These are phyloP conservation scores for Deuterostichococcus epilithicus DNA, from an alignment of 139 green algal genomes.

Conservation along the genomic window DNA sequence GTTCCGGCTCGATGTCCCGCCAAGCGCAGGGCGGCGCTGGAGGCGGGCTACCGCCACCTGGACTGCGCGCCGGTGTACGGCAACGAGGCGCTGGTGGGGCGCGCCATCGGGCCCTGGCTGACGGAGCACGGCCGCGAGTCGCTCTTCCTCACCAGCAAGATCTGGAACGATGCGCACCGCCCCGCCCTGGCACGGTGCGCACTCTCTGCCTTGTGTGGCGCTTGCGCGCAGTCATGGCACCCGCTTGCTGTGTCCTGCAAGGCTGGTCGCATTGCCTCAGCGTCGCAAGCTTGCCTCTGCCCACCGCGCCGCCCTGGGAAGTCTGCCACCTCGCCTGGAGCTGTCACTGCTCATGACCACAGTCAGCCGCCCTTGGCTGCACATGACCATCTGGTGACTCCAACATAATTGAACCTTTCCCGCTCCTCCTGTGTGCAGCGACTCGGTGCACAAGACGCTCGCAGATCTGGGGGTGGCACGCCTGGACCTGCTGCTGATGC, in stretches of 20 bases:
- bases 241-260: too few relatives aligned
- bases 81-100: constrained; percentile 66
- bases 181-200: constrained; percentile 19
- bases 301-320: too few relatives aligned
- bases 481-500: constrained; percentile 76
- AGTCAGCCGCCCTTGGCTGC: too few relatives aligned
- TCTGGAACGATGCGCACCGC: constrained; percentile 71
- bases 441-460: constrained; percentile 53
- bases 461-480: constrained; percentile 69
- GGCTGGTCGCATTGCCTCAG: too few relatives aligned
- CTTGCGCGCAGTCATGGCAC: too few relatives aligned
- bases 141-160: constrained; percentile 80
- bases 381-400: too few relatives aligned
- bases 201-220: too few relatives aligned
- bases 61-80: constrained; percentile 75
- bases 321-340: too few relatives aligned
- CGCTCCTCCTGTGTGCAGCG: constrained; percentile 17
- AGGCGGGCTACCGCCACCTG: constrained; percentile 69
- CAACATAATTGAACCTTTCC: too few relatives aligned
- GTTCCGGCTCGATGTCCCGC: too few relatives aligned
- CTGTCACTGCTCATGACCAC: too few relatives aligned
- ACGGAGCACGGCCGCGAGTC: constrained; percentile 37
- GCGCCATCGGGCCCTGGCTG: constrained; percentile 59
- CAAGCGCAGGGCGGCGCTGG: constrained; percentile 46
- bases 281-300: too few relatives aligned